Base-by-base conservation (phyloP, 2,329 filamentous ascomycete genomes). In the Ascochyta viciae-villosae region DNA sequence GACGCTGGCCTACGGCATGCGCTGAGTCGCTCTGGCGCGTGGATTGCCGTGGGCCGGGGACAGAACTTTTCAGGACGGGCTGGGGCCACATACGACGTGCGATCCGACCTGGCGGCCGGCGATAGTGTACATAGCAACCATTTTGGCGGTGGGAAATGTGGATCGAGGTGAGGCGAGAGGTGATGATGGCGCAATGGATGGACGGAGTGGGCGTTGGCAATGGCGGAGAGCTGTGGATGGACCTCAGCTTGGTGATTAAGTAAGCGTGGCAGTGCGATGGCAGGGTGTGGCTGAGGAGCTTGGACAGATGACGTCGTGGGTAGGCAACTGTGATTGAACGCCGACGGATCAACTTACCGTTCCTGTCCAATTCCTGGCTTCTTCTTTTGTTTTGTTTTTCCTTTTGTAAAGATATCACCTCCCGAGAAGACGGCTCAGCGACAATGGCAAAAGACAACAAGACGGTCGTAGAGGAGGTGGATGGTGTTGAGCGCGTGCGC, bases 71-170 rank as follows among this genome's bases (percentile, higher is more conserved):
- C 38, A 15, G 6, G n/a, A 27, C 35, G 42, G 34, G 35, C 29
- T 4, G 59, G 57, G 44, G 31, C 4, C 42, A 78, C 81, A 62
- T 78, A 83, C 81, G 62, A 80, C 72, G 74, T 83, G 81, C 59
- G 81, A 82, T 74, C 81, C 81, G 70, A 83, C 78, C 76, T 83
- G 78, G 65, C 80, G 78, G 75, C 81, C 81, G 63, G 76, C 67
- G 65, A 83, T 75, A 54, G 77, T 75, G 76, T 83, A 83, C 73
- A 78, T 80, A 66, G 76, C 77, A 71, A 83, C 81, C 81, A 83
- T 83, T 46, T 65, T 76, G 59, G 66, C 67, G 68, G 67, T 67
- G 46, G 64, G 63, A 46, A 38, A 50, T 50, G 42, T 45, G 57
- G 37, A 51, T 59, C 53, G 39, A 64, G 61, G 54, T 45, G 47